phyloP scores from a whole-genome alignment of 2,329 filamentous ascomycete species.

The Aspergillus costaricaensis region DNA sequence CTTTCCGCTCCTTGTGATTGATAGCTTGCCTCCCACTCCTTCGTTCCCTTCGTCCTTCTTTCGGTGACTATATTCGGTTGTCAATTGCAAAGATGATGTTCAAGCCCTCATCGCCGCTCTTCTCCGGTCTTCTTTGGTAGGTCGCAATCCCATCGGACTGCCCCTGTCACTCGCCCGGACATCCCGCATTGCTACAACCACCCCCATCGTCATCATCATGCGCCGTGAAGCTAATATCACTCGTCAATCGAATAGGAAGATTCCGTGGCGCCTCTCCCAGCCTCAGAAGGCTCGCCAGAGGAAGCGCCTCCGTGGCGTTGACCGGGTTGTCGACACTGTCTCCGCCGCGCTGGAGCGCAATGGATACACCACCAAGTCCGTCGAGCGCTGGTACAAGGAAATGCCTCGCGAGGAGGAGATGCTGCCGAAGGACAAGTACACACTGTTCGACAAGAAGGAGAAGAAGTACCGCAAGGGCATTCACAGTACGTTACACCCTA shows the following conservation, averaged over 20 bases:
- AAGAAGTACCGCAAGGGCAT: slow-evolving; percentile 96
- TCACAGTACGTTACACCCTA: slow-evolving; percentile 66
- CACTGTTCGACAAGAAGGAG: slow-evolving; percentile 93
- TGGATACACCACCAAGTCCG: slow-evolving; percentile 68
- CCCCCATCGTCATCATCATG: background rate
- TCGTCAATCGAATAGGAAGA: slow-evolving; percentile 67
- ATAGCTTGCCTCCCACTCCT: slow-evolving; percentile 12
- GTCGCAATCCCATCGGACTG: slow-evolving; percentile 17
- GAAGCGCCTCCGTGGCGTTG: slow-evolving; percentile 78
- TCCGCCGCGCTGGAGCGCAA: slow-evolving; percentile 74
- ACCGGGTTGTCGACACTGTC: slow-evolving; percentile 81
- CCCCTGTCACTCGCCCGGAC: background rate
- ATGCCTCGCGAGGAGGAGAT: slow-evolving; percentile 97
- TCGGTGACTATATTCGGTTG: background rate
- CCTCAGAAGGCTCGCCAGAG: slow-evolving; percentile 90
- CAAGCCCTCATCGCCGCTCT: slow-evolving; percentile 74
- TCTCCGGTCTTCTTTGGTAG: slow-evolving; percentile 81
- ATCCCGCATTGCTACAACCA: background rate
- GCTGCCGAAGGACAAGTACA: slow-evolving; percentile 96
- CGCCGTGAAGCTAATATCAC: background rate
- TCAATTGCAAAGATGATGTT: slow-evolving; percentile 65
- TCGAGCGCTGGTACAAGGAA: slow-evolving; percentile 89
- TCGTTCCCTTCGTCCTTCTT: background rate
- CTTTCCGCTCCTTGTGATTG: background rate
- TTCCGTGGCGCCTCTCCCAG: slow-evolving; percentile 89